Evolutionary conservation across 257 asterid genomes (phyloP), one percentile per base, ranked within the genome.

Genomic region (Solanum paucissectum): DNA sequence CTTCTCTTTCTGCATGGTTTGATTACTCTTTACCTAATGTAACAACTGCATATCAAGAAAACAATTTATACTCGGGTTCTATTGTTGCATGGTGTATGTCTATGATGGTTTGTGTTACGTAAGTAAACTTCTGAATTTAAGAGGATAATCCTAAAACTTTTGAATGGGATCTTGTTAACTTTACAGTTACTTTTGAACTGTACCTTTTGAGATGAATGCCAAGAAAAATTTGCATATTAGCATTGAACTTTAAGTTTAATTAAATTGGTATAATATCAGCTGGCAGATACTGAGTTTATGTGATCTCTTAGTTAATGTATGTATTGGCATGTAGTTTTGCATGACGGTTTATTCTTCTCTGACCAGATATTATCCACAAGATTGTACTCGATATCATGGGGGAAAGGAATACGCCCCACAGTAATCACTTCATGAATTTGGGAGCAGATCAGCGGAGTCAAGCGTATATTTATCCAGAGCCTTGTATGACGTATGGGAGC

Each of bases 391-490:
- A 86, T 88, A 87, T 66, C 86, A 96, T 97, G 99, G 98, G 94
- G 88, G 96, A 96, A 81, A 90, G 95, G 87, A 94, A 91, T 82
- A 92, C 91, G 83, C 94, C 90, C 82, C 86, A 90, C 90, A 88
- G 60, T 2, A 89, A 91, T 90, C 93, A 92, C 72, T 91, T 92
- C 90, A 88, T 87, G 83, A 94, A 94, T 84, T 69, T 90, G 87
- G 98, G 93, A 91, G 72, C 92, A 10, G 94, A 95, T 87, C 96
- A 91, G 77, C 95, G 83, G 88, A 92, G 95, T 82, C 97, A 87
- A 81, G 90, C 83, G 88, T 93, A 92, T 90, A 89, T 88, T 25
- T 93, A 84, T 83, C 89, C 98, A 8, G 96, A 94, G 82, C 95
- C 96, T 27, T 89, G 92, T 91, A 83, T 94, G 86, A 90, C 93